These are phyloP conservation scores for Gentiana macrophylla DNA, from an alignment of 257 asterid genomes.

Conservation along the genomic window DNA sequence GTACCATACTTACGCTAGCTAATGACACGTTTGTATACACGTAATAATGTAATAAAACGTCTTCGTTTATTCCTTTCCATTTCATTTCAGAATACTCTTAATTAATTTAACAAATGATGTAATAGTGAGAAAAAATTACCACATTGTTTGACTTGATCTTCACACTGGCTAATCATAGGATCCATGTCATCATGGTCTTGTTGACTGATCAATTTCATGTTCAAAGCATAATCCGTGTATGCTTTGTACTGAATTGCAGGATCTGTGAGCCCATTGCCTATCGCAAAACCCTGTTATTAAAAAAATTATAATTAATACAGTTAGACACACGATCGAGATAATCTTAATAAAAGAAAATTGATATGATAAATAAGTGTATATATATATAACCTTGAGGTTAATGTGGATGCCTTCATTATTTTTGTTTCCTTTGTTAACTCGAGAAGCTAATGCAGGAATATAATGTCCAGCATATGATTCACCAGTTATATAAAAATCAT, in stretches of 20 bases:
- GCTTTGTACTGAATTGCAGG: constrained; percentile 5
- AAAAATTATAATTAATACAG: not conserved
- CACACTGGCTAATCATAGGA: constrained; percentile 3
- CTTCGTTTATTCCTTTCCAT: no score
- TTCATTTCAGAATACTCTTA: no score
- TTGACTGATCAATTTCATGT: constrained; percentile 6
- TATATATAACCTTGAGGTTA: constrained; percentile 3
- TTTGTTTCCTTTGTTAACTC: constrained; percentile 10
- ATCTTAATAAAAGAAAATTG: no score
- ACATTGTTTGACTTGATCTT: constrained; percentile 2
- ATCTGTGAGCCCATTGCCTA: constrained; percentile 5
- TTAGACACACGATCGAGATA: no score
- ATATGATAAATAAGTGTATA: no score
- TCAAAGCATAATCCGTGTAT: constrained; percentile 5
- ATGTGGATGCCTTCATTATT: constrained; percentile 2
- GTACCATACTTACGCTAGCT: no score
- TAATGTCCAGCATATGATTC: constrained; percentile 12
- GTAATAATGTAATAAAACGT: not conserved
- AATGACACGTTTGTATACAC: no score
- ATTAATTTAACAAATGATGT: no score
- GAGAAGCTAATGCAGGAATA: constrained; percentile 9
- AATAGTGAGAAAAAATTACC: constrained; percentile 1
- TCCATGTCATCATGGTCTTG: constrained; percentile 4
- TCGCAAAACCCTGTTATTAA: constrained; percentile 1
- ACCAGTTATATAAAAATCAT: constrained; percentile 12